phyloP scores from a whole-genome alignment of 1,284 basidiomycete genomes.

The Moesziomyces aphidis region DNA sequence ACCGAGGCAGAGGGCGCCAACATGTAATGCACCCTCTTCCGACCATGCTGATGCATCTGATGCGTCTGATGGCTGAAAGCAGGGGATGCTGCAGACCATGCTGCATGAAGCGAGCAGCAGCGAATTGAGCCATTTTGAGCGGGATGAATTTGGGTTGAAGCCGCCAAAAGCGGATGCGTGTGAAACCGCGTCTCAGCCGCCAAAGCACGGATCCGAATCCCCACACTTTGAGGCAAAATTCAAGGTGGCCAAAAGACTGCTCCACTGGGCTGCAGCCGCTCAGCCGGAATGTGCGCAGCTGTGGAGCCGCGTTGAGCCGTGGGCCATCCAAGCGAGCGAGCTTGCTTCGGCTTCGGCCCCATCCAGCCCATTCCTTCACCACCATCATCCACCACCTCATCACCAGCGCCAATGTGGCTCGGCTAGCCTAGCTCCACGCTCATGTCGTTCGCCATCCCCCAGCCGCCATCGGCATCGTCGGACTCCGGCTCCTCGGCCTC shows the following conservation, averaged over 20 bases:
- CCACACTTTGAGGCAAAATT: background rate
- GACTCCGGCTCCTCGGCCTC: constrained; percentile 46
- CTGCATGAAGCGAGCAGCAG: too few species aligned
- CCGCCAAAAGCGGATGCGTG: background rate
- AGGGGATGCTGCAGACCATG: too few species aligned
- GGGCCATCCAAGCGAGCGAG: too few species aligned
- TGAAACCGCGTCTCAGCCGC: background rate
- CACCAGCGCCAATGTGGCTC: background rate
- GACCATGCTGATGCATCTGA: too few species aligned
- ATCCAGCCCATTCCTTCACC: background rate
- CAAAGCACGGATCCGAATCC: background rate
- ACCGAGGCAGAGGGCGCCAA: constrained; percentile 14
- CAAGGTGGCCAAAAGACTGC: too few species aligned
- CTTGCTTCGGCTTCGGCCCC: too few species aligned
- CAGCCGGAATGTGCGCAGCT: too few species aligned
- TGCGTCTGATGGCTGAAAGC: too few species aligned
- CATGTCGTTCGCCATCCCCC: constrained; percentile 43
- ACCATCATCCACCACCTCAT: background rate
- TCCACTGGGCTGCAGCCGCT: too few species aligned
- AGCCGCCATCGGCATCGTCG: constrained; percentile 37
- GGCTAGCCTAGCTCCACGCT: background rate
- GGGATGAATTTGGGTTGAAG: too few species aligned
- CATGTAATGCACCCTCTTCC: background rate
- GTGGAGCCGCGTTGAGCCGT: too few species aligned
- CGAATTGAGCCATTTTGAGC: too few species aligned